phyloP scores from a whole-genome alignment of 257 asterid species.

The Mitragyna speciosa region DNA sequence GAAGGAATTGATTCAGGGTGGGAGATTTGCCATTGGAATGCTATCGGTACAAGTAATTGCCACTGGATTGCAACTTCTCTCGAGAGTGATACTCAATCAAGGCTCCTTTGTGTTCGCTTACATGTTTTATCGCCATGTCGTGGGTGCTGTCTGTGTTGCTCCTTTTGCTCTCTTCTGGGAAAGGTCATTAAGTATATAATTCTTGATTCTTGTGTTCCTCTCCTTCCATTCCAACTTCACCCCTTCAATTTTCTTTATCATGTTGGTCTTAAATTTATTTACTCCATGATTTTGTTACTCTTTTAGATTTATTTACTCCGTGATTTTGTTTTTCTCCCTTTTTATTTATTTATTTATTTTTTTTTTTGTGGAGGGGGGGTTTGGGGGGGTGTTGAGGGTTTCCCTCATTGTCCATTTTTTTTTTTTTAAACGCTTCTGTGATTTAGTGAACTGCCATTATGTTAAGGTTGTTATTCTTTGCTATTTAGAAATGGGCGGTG shows the following conservation, averaged over 20 bases:
- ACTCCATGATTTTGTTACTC: not conserved
- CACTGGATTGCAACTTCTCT: slow-evolving; percentile 60
- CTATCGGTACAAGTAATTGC: slow-evolving; percentile 46
- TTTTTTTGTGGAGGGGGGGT: no score
- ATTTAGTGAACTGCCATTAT: not conserved
- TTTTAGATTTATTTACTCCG: not conserved
- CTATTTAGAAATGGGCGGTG: not conserved
- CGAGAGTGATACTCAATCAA: slow-evolving; percentile 42
- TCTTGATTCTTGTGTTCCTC: no score
- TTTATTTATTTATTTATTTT: no score
- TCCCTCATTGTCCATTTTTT: no score
- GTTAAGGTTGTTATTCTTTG: not conserved
- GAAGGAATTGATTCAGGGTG: slow-evolving; percentile 29
- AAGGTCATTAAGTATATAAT: slow-evolving; percentile 34
- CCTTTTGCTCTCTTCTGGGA: slow-evolving; percentile 56
- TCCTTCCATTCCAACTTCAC: not conserved
- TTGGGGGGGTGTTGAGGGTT: no score
- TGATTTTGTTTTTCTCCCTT: not conserved
- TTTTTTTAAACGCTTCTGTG: no score
- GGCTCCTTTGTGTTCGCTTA: slow-evolving; percentile 58
- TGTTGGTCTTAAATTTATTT: no score
- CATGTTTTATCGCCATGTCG: slow-evolving; percentile 48
- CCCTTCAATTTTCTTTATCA: not conserved
- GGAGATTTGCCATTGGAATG: slow-evolving; percentile 45
- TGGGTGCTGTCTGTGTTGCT: slow-evolving; percentile 43